A percentile compares a stretch with the other conserved stretches of the same genome.
These are phyloP conservation scores for Zasmidium angulare DNA, from an alignment of 2,329 filamentous ascomycete species.

Conservation along the genomic window DNA sequence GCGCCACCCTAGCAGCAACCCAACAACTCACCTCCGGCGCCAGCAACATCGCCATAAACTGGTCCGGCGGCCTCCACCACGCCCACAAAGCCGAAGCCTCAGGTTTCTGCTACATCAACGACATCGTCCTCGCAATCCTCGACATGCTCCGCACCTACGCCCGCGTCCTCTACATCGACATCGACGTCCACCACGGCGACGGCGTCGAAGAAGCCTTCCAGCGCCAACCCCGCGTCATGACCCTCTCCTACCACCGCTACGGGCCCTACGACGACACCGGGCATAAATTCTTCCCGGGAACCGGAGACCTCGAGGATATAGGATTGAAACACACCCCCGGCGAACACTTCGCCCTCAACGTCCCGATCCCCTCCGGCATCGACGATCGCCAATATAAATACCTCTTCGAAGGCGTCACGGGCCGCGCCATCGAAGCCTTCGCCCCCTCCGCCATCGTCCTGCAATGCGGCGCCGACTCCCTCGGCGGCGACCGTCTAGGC, in stretches of 20 bases:
- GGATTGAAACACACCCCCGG: constrained; percentile 74
- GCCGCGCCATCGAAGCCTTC: constrained; percentile 76
- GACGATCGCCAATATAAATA: constrained; percentile 74
- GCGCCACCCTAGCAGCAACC: constrained; percentile 86
- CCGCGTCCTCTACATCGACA: constrained; percentile 91
- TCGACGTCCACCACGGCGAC: constrained; percentile 89
- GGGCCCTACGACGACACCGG: constrained; percentile 65
- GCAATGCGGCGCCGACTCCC: constrained; percentile 91
- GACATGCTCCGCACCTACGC: constrained; percentile 79
- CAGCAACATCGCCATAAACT: constrained; percentile 94
- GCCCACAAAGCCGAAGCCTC: constrained; percentile 92
- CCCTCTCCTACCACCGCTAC: constrained; percentile 95
- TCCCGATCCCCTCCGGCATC: constrained; percentile 67
- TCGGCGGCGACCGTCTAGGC: constrained; percentile 89
- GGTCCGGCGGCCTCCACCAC: constrained; percentile 95
- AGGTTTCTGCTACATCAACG: constrained; percentile 98
- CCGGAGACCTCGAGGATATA: constrained; percentile 65
- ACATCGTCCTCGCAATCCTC: constrained; percentile 91
- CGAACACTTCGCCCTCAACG: constrained; percentile 68
- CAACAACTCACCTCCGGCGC: constrained; percentile 82
- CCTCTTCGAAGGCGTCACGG: constrained; percentile 81
- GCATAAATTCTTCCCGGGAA: constrained; percentile 64
- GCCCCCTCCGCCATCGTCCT: constrained; percentile 88
- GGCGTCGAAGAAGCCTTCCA: constrained; percentile 90
- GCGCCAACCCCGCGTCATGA: constrained; percentile 86